These are phyloP conservation scores for Marchantia polymorpha DNA, from an alignment of 225 moss, liverwort and hornwort species.

Conservation along the genomic window DNA sequence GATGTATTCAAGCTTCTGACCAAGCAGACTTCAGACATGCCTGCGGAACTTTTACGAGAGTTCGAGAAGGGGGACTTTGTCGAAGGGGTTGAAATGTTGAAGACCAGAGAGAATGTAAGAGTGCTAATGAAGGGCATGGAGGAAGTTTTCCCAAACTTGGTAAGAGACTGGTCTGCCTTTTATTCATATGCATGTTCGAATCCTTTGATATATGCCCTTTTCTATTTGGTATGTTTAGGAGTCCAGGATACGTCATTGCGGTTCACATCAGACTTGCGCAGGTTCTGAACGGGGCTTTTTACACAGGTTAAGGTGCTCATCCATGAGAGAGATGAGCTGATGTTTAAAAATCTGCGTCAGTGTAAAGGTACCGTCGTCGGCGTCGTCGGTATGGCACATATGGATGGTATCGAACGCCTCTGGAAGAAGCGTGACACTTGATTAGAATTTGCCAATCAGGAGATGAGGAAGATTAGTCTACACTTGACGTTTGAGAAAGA, in stretches of 20 bases:
- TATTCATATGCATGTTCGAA: background rate
- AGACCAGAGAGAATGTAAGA: conserved; percentile 84
- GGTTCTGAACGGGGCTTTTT: conserved; percentile 2
- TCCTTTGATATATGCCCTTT: background rate
- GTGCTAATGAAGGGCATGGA: conserved; percentile 72
- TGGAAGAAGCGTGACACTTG: conserved; percentile 73
- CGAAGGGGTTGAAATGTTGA: conserved; percentile 72
- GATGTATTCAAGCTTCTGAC: conserved; percentile 73
- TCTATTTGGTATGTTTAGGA: background rate
- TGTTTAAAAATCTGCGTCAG: conserved; percentile 70
- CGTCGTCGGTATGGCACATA: conserved; percentile 98
- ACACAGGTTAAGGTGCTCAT: conserved; percentile 87
- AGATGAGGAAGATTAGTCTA: background rate
- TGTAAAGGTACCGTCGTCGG: conserved; percentile 89
- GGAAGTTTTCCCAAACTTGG: conserved; percentile 71
- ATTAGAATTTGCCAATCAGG: background rate
- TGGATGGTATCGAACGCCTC: conserved; percentile 94
- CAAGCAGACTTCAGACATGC: conserved; percentile 42
- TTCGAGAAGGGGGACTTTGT: conserved; percentile 65
- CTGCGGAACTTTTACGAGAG: conserved; percentile 54
- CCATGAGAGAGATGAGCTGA: conserved; percentile 87
- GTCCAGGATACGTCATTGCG: background rate
- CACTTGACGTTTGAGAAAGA: too few relatives aligned
- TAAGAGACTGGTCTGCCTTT: conserved; percentile 24
- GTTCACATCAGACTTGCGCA: background rate